A percentile compares a stretch with the other conserved stretches of the same genome.
phyloP scores from a whole-genome alignment of 306 rosid species.

The Crotalaria pallida region DNA sequence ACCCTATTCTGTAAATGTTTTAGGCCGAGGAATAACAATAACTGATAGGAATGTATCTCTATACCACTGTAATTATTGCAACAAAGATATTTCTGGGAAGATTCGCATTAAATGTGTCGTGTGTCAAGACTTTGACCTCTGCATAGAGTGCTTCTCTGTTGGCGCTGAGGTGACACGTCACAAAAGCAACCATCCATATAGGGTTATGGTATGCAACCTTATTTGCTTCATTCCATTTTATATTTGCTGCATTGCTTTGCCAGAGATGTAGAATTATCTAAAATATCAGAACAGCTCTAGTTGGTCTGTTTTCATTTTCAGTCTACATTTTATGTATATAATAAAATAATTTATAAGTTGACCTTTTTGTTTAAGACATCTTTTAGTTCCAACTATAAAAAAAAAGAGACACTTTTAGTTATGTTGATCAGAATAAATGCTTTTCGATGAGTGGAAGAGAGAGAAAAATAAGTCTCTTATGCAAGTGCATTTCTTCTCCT shows the following conservation, averaged over 20 bases:
- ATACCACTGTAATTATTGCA: constrained; percentile 92
- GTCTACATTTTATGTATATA: no score
- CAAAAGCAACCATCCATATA: constrained; percentile 75
- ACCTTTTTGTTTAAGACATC: no score
- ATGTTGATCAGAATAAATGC: no score
- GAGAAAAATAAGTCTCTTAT: no score
- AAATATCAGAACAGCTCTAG: no score
- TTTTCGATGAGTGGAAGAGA: no score
- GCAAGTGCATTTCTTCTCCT: no score
- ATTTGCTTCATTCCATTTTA: not conserved
- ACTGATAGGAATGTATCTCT: constrained; percentile 63
- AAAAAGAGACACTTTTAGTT: no score
- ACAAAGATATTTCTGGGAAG: constrained; percentile 87
- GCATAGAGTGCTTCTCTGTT: constrained; percentile 73
- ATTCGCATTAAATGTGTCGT: constrained; percentile 70
- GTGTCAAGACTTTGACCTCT: constrained; percentile 92
- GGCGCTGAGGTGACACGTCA: constrained; percentile 91
- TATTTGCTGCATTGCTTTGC: constrained; percentile 15
- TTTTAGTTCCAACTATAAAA: no score
- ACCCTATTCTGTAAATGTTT: constrained; percentile 14
- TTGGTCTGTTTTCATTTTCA: no score
- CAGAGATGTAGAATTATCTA: not conserved
- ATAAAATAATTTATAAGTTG: no score
- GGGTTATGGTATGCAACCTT: constrained; percentile 46
- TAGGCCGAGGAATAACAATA: constrained; percentile 51